Evolutionary conservation across 768 basidiomycete genomes (phyloP), one percentile per base, ranked within the genome.

Genomic region (Coprinopsis sp.): DNA sequence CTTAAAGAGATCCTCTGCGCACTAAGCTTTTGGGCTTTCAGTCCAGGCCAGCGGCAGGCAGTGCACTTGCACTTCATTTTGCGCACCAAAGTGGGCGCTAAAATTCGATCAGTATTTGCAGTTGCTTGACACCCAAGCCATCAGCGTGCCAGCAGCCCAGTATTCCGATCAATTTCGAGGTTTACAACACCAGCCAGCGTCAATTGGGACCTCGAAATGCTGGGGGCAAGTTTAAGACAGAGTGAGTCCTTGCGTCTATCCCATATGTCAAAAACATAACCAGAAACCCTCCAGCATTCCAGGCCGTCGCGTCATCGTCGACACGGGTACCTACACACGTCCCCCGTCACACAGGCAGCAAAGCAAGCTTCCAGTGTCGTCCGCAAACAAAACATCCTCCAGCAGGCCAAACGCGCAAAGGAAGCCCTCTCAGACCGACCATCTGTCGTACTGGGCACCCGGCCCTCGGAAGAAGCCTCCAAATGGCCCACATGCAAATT

Each of bases 381-480:
- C 33, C 47, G 47, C 30, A 48, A 48, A 38, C n/a, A 48, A 39
- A 70, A 74, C 64, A 59, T 69, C 38, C 69, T 64, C 50, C 70
- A 73, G 51, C 73, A 74, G 50, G 70, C 68, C 27, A 70, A 73
- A 54, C 69, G 67, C 44, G 56, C 50, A 51, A 61, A 63, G 47
- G 58, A 57, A 39, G 70, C 64, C 18, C 65, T 63, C 33, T 70
- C 56, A 24, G 72, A 60, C 44, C 70, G 66, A 37, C 71, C 85
- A 13, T 82, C 87, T 54, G 79, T 87, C 47, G 75, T 94, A 13
- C 77, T 92, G 5, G 93, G 93, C 11, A 80, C 79, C 13, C 72
- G 79, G 33, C 70, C 77, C 5, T 75, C 76, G 50, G 77, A 87
- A 44, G 81, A 84, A 45, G 51, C 46, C 4, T 58, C 68, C 46